Evolutionary conservation across 2,329 filamentous ascomycete species (phyloP), one percentile per base, ranked within the genome.

Genomic region (Fusarium aywerte): DNA sequence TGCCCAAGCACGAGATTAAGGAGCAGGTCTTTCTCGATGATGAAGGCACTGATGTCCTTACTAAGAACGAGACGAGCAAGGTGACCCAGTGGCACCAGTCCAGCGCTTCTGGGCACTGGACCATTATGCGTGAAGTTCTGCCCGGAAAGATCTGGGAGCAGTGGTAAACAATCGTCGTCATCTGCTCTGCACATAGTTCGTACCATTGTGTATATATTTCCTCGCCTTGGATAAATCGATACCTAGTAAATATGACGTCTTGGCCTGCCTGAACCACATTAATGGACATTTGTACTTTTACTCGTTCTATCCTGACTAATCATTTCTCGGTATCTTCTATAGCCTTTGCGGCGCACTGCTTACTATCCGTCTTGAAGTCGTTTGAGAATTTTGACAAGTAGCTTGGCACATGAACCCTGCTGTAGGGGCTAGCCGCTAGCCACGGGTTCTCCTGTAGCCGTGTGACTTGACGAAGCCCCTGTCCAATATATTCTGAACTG

Each of bases 101-200:
- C 73, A 92, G 91, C 72, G 94, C 94, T 0, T 76, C 91, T 51
- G 91, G 91, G 11, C 96, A 99, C 80, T 99, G 96, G 96, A 82
- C 81, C 40, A 90, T 99, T 44, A 99, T 99, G 93, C 87, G 96
- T 74, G 87, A 82, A 1, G 93, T 97, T 4, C 70, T 98, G 65
- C 93, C 94, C 2, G 83, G 83, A 57, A 80, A 81, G 13, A 87
- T 98, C 25, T 99, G 96, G 96, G 91, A 97, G 80, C 86, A 88
- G 73, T 98, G 93, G 92, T 69, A 52, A 48, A 57, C 29, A n/a
- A 16, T 27, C 11, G 15, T 21, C 29, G 18, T 16, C 27, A 11
- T 32, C n/a, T 27, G 23, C 21, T 25, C 5, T 55, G 38, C 47
- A 51, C 31, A 57, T 55, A 38, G 11, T 43, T 21, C 45, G 48